Base-by-base conservation (phyloP, 345 rosid genomes). In the Camelina sativa region DNA sequence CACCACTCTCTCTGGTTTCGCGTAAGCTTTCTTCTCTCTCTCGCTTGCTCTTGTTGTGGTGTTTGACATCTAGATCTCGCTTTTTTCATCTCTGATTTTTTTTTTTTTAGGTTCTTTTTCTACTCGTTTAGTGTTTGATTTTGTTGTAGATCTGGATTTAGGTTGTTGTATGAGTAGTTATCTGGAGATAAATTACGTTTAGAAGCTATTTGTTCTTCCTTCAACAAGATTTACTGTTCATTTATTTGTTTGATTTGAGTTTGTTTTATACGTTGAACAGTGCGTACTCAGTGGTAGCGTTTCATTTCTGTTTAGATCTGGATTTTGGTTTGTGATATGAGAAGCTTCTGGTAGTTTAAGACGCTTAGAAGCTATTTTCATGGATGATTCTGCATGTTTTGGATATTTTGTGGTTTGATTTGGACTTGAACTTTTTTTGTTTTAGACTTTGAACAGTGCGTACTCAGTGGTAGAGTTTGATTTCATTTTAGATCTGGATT, bases 11-110 rank as follows among this genome's bases (percentile, higher is more conserved):
- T 69, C 86, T 32, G 69, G 51, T 11, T 67, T 74, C 16, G 22
- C 53, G 93, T 92, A 84, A 62, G 85, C 43, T 44, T 17, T 38
- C 62, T 48, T 28, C 34, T 30, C 41, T 44, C 37, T 22, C 35
- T 20, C 62, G 44, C 34, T n/a, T n/a, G 8, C 32, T 32, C 1
- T 15, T 8, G 0, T 23, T 53, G 4, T 5, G 15, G 3, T 37
- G n/a, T 56, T 7, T 35, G 9, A 9, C 37, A 0, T 5, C 4
- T 69, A 25, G 55, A 61, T 73, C 67, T 68, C 8, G 6, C 8
- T 19, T 25, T 64, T 52, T 23, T 47, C n/a, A 16, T 9, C 1
- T 38, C 11, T 34, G 37, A 6, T 34, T 34, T 13, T 0, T 11
- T 7, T 13, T 17, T 11, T 13, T 17, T 23, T n/a, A 38, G 30